Evolutionary conservation across 352 stramenopile species (phyloP).

Genomic region (Globisporangium rhizosaccharum): DNA sequence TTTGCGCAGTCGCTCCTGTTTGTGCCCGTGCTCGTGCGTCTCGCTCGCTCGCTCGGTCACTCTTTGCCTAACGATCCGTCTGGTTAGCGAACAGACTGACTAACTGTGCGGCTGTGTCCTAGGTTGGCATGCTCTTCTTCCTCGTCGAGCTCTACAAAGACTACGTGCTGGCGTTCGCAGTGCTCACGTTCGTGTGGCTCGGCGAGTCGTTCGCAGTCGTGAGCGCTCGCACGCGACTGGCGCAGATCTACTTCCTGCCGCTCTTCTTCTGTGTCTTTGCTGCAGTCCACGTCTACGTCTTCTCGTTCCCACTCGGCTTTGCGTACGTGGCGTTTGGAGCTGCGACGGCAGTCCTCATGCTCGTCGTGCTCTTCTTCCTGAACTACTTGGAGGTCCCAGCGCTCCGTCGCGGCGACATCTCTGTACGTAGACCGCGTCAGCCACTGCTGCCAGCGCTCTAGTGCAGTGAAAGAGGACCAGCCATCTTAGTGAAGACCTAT

Average conservation of each 20-base stretch:
- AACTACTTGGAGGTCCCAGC: slow-evolving; percentile 68
- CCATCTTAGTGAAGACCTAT: too few species aligned
- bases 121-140: slow-evolving; percentile 95
- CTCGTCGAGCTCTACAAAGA: slow-evolving; percentile 95
- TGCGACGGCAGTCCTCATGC: slow-evolving; percentile 29
- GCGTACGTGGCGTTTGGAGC: slow-evolving; percentile 78
- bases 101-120: background rate
- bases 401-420: slow-evolving; percentile 39
- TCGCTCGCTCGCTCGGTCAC: background rate
- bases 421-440: slow-evolving; percentile 15
- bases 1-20: slow-evolving; percentile 92
- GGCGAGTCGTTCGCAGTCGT: slow-evolving; percentile 91
- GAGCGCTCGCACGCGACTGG: slow-evolving; percentile 66
- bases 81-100: background rate
- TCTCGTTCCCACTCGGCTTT: slow-evolving; percentile 92
- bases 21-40: slow-evolving; percentile 87
- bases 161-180: slow-evolving; percentile 85
- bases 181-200: slow-evolving; percentile 86
- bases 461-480: too few species aligned
- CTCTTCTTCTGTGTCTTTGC: slow-evolving; percentile 93
- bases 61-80: background rate
- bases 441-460: background rate
- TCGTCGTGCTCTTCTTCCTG: slow-evolving; percentile 67
- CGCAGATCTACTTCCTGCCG: slow-evolving; percentile 79
- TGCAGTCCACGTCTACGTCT: slow-evolving; percentile 95